Percentiles rank a stretch among this genome's conserved stretches.
Conservation (phyloP, 2,329 filamentous ascomycete species). For the Pseudohalonectria lignicola region DNA sequence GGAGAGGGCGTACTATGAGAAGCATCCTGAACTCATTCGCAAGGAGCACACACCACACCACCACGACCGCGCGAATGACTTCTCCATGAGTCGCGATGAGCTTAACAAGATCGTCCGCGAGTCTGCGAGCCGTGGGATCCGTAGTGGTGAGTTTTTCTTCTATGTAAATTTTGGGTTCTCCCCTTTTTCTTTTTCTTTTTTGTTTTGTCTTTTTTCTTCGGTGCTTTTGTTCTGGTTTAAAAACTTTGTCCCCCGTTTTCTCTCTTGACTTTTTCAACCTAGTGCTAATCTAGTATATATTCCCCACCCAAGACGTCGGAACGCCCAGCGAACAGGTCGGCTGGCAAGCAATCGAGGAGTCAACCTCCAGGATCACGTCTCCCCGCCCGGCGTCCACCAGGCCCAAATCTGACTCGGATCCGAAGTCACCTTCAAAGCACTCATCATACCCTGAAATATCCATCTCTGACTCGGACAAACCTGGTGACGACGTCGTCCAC, state of each 20-base stretch:
- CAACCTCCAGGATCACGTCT: constrained; percentile 64
- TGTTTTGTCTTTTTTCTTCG: no score
- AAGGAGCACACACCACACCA: constrained; percentile 56
- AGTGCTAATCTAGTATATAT: neutral
- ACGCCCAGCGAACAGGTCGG: constrained; percentile 88
- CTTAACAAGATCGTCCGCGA: constrained; percentile 81
- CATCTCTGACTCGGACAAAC: constrained; percentile 19
- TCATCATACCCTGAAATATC: constrained; percentile 18
- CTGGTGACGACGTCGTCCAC: constrained; percentile 58
- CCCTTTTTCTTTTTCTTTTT: neutral
- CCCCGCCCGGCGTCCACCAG: constrained; percentile 42
- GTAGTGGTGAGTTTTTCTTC: constrained; percentile 35
- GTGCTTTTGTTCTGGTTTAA: no score
- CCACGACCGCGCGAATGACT: constrained; percentile 52
- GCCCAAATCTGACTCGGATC: constrained; percentile 25
- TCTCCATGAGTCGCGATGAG: constrained; percentile 80
- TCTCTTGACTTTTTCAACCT: constrained; percentile 14
- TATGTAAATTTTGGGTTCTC: neutral
- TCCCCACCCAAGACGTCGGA: constrained; percentile 40
- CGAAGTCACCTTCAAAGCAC: constrained; percentile 19
- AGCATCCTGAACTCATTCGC: constrained; percentile 71
- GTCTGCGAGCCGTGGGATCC: constrained; percentile 44
- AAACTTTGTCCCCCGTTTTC: constrained; percentile 13
- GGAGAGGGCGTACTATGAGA: constrained; percentile 85
- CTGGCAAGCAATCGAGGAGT: constrained; percentile 79